phyloP scores from a whole-genome alignment of 1,284 basidiomycete genomes.

The Tremellales sp. region DNA sequence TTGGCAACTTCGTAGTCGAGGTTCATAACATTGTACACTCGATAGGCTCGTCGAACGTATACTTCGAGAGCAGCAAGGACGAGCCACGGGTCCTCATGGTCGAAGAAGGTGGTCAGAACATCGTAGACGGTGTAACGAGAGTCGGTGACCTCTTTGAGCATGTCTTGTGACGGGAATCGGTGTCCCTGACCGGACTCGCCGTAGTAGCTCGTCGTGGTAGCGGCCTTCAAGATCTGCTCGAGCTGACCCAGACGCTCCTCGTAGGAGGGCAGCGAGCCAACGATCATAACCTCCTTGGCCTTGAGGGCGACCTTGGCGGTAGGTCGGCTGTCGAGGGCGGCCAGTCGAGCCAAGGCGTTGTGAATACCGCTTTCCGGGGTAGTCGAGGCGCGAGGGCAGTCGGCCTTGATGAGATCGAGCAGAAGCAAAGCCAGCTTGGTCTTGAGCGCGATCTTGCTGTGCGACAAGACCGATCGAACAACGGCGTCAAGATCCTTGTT shows the following conservation, averaged over 20 bases:
- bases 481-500: conserved; percentile 92
- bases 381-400: conserved; percentile 68
- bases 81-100: conserved; percentile 76
- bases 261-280: conserved; percentile 93
- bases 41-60: conserved; percentile 86
- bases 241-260: conserved; percentile 92
- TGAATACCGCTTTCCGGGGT: conserved; percentile 41
- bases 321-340: conserved; percentile 77
- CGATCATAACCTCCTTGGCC: conserved; percentile 94
- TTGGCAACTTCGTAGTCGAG: conserved; percentile 92
- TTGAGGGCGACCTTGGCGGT: conserved; percentile 87
- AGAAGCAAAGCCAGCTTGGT: conserved; percentile 79
- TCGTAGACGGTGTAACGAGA: conserved; percentile 96
- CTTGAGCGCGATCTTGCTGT: conserved; percentile 93
- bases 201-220: conserved; percentile 81
- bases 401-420: conserved; percentile 79
- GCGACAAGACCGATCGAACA: conserved; percentile 81
- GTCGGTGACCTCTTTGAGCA: conserved; percentile 90
- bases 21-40: conserved; percentile 85
- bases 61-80: conserved; percentile 91
- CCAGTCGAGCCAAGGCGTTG: conserved; percentile 40
- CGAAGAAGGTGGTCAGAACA: conserved; percentile 94
- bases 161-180: conserved; percentile 73
- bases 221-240: conserved; percentile 85
- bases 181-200: conserved; percentile 71